Evolutionary conservation across 495 filamentous ascomycete genomes (phyloP).

Genomic region (Letharia columbiana): DNA sequence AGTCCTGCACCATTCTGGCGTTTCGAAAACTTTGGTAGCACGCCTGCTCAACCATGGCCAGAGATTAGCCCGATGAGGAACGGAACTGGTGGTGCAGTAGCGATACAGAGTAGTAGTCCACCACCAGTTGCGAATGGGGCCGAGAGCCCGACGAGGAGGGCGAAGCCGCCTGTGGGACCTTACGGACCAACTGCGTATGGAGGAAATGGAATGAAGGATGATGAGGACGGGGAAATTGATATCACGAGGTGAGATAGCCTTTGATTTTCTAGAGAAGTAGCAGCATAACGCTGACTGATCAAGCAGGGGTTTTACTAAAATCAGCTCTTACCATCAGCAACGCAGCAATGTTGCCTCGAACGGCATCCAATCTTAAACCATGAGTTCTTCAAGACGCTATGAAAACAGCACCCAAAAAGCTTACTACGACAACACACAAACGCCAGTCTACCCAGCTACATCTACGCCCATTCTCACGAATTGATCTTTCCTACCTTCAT

Average conservation of each 20-base stretch:
- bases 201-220: constrained; percentile 38
- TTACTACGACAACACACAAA: background rate
- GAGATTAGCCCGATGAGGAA: constrained; percentile 56
- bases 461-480: background rate
- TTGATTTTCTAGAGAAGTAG: background rate
- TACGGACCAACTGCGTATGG: constrained; percentile 19
- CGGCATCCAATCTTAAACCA: background rate
- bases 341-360: constrained; percentile 36
- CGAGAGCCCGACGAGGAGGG: constrained; percentile 28
- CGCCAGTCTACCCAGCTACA: background rate
- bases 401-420: background rate
- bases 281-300: constrained; percentile 25
- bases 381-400: background rate
- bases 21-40: constrained; percentile 59
- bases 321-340: constrained; percentile 56
- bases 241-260: constrained; percentile 49
- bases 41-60: constrained; percentile 56
- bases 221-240: constrained; percentile 55
- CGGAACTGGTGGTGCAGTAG: constrained; percentile 37
- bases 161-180: constrained; percentile 5
- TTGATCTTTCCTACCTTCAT: background rate
- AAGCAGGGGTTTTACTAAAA: constrained; percentile 60
- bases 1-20: constrained; percentile 98
- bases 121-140: constrained; percentile 44
- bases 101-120: constrained; percentile 60